phyloP scores from a whole-genome alignment of 176 grass and related monocot genomes.

The Hsuehochloa calcarea region DNA sequence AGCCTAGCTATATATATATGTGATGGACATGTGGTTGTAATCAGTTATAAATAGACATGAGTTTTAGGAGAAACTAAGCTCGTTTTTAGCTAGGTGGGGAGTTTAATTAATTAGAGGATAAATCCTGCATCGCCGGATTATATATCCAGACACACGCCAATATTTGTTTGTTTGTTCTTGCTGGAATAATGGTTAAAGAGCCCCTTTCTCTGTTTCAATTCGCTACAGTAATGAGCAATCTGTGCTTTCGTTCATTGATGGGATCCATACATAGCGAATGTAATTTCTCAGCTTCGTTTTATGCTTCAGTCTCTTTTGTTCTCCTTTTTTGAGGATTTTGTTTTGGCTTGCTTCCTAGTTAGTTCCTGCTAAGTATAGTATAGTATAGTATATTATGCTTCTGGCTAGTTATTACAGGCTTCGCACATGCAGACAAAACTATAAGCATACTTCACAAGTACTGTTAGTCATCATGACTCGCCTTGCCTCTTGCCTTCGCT shows the following conservation, averaged over 20 bases:
- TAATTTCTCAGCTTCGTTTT: not conserved
- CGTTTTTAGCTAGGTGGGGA: not conserved
- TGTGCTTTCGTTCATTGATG: not conserved
- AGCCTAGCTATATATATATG: not conserved
- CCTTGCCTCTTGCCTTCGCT: too few species aligned
- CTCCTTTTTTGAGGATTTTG: not conserved
- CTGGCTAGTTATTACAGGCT: too few species aligned
- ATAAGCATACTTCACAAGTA: not conserved
- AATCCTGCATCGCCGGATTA: not conserved
- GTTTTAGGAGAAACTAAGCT: not conserved
- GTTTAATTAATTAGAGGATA: not conserved
- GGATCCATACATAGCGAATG: not conserved
- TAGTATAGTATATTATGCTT: not conserved
- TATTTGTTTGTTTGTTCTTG: not conserved
- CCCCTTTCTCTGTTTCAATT: not conserved
- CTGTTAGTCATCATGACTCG: not conserved
- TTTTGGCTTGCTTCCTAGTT: not conserved
- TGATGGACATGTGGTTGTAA: not conserved
- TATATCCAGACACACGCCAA: not conserved
- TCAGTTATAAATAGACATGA: not conserved
- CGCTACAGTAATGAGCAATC: not conserved
- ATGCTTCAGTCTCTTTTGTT: not conserved
- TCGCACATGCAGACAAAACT: not conserved
- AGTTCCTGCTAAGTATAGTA: not conserved
- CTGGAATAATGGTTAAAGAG: not conserved